Base-by-base conservation (phyloP, 305 asterid species). In the Rubia tinctorum region DNA sequence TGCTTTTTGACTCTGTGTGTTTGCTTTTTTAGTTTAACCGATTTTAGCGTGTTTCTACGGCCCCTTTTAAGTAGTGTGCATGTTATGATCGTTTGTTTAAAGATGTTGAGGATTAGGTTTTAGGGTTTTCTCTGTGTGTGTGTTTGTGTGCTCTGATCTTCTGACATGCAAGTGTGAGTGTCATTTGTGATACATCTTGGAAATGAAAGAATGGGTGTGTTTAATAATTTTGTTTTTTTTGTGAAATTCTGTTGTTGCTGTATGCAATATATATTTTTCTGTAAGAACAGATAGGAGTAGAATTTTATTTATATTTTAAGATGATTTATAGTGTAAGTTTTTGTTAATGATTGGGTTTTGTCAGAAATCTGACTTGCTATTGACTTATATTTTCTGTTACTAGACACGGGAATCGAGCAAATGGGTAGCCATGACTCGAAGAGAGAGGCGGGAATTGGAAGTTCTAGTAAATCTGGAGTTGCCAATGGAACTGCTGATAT, bases 401-500 rank as follows among this genome's bases (percentile, higher is more conserved):
- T 10, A 44, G 49, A 44, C 2, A 8, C 2, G 8, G 49, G 49
- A 44, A 44, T 14, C 11, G 49, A 44, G 49, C 8, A 44, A 44
- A 44, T 92, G 99, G 98, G 86, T 78, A 78, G 84, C 49, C 2
- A 87, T 51, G 98, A 91, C 0, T 79, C 92, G 6, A 71, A 92
- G 39, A 95, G 76, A 74, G 88, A 92, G 77, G 96, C 88, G 69
- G 84, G 75, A 23, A 86, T 92, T 25, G 97, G 86, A 17, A 81
- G 72, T 17, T 98, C 99, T 9, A 80, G 83, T 20, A 81, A 84
- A 45, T 18, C 20, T 51, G 22, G 58, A 51, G 58, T 51, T 51
- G 58, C 58, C 17, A 17, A 51, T 51, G 58, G 58, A 49, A 49
- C 56, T 9, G 58, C n/a, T 6, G 22, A 51, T 15, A 51, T 51